Evolutionary conservation across 768 basidiomycete genomes (phyloP), one percentile per base, ranked within the genome.

Genomic region (Boletus coccyginus): DNA sequence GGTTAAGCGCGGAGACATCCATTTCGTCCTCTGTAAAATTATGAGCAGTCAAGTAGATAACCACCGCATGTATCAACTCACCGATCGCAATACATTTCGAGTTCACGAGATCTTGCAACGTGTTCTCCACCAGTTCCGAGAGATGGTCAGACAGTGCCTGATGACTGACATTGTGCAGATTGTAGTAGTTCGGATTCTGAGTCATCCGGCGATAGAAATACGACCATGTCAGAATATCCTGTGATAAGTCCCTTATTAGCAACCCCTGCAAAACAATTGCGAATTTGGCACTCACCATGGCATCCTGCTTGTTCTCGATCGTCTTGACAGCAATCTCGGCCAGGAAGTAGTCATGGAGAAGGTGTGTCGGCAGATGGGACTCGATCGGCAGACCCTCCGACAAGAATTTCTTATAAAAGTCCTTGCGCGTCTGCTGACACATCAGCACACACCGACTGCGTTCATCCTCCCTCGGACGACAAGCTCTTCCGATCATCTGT

Each of bases 401-500:
- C 49, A 99, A 72, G 83, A 98, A 98, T 73, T 98, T 98, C 76
- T 94, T 96, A 81, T 95, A 98, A 73, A 98, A 99, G 70, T 98
- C 96, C 73, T 98, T 99, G 36, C 95, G 82, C 0, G 93, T 96
- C 72, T 96, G 92, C 65, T 98, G 96, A 66, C 92, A 94, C 94
- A 99, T 98, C 38, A 98, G 76, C 3, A 99, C 89, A 65, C 96
- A 98, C 14, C 94, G 89, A 63, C 92, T 94, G 56, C 88, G 86
- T 3, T 89, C 86, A 62, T 98, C 97, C 63, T 93, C 85, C 40
- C 75, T 71, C 8, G 97, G 96, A 16, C 95, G 87, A 70, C 95
- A 98, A 0, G 97, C 97, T n/a, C 87, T 84, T 42, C 96, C 97
- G 87, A 98, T 96, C 96, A 99, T 98, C 69, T 98, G 97, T 2